phyloP scores from a whole-genome alignment of 176 grass and related monocot genomes.

The Elaeis guineensis region DNA sequence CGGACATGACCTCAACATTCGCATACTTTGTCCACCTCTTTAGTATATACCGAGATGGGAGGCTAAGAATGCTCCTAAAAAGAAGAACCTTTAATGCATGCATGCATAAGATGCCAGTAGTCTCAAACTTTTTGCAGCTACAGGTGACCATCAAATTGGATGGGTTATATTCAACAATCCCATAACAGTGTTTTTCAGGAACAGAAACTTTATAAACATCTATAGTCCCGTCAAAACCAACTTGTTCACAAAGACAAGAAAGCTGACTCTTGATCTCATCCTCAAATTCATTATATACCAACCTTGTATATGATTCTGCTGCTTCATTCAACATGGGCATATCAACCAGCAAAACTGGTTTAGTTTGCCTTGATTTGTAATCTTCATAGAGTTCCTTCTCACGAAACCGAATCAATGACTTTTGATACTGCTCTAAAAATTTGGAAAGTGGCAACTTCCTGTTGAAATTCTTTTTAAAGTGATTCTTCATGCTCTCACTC shows the following conservation, averaged over 20 bases:
- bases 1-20: background rate
- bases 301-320: conserved; percentile 5
- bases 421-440: conserved; percentile 1
- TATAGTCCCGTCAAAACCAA: background rate
- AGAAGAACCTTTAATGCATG: conserved; percentile 13
- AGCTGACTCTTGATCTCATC: background rate
- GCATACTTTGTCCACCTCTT: conserved; percentile 16
- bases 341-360: too few species aligned
- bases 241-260: background rate
- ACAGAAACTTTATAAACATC: too few species aligned
- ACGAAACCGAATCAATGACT: background rate
- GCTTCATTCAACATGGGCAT: background rate
- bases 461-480: background rate
- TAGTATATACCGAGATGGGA: conserved; percentile 4
- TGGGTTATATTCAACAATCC: too few species aligned
- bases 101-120: conserved; percentile 9
- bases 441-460: background rate
- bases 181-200: too few species aligned
- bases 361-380: background rate
- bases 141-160: too few species aligned
- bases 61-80: conserved; percentile 1
- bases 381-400: conserved; percentile 9
- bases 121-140: conserved; percentile 8
- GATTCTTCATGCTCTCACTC: conserved; percentile 1
- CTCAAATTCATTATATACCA: conserved; percentile 6